phyloP scores from a whole-genome alignment of 345 rosid genomes.

The Syzygium aqueum region DNA sequence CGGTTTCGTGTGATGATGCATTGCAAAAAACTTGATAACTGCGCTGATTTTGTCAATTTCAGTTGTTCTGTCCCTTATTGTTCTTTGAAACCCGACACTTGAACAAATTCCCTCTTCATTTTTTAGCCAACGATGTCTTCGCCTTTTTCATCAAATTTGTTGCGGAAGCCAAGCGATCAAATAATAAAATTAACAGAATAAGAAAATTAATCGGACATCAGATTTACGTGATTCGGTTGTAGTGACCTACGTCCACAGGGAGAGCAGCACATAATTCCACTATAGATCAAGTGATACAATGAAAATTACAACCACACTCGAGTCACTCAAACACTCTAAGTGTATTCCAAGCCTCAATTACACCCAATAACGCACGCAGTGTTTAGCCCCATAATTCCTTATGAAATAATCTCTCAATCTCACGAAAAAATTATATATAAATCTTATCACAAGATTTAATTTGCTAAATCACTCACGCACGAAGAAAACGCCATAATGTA shows the following conservation, averaged over 20 bases:
- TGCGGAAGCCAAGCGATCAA: background rate
- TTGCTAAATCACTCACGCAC: too few relatives aligned
- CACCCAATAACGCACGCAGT: too few relatives aligned
- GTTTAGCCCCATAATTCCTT: background rate
- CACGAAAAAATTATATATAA: background rate
- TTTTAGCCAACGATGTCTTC: background rate
- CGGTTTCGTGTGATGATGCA: background rate
- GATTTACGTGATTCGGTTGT: too few relatives aligned
- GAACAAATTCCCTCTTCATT: background rate
- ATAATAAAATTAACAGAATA: too few relatives aligned
- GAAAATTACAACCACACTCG: background rate
- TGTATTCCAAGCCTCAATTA: too few relatives aligned
- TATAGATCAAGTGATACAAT: too few relatives aligned
- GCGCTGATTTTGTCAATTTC: background rate
- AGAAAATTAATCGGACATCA: too few relatives aligned
- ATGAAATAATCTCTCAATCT: too few relatives aligned
- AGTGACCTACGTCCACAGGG: too few relatives aligned
- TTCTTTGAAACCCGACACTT: background rate
- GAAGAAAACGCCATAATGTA: too few relatives aligned
- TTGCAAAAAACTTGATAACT: background rate
- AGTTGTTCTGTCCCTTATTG: background rate
- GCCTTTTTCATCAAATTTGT: background rate
- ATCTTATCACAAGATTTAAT: background rate
- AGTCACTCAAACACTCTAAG: background rate
- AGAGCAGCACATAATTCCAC: rapidly evolving